Evolutionary conservation across 2,329 filamentous ascomycete genomes (phyloP), one percentile per base, ranked within the genome.

Genomic region (Alternaria arborescens): DNA sequence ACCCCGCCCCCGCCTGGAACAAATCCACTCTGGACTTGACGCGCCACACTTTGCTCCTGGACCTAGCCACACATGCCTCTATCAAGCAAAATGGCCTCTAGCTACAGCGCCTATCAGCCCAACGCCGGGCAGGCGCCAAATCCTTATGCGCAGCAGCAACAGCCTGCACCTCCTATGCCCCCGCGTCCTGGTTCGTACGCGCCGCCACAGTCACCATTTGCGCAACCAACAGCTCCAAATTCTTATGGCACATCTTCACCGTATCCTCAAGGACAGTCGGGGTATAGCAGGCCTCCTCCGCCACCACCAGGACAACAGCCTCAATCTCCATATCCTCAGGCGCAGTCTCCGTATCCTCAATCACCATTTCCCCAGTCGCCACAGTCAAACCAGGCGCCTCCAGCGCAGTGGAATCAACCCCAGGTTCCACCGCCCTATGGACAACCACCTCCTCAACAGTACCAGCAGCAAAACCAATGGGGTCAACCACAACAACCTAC

Each of bases 171-270:
- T 18, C 68, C 75, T 32, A 62, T 78, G 59, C 73, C 78, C 60
- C 68, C 67, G 24, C 75, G 77, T 52, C 76, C 77, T 30, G 75
- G 74, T 58, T 78, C 74, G 26, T 71, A 71, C 52, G 73, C 77
- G 40, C 73, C 76, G 42, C 77, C 79, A 43, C 78, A 80, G 60
- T 81, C 82, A 55, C 77, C 80, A 48, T 81, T 81, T 57, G 75
- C 80, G 42, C 80, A 80, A 58, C 71, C 73, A 6, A 52, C 52
- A 69, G 69, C 53, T 74, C 78, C 62, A 72, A 67, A 47, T 52
- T 71, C 58, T 41, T 84, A 84, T 72, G 75, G 69, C 40, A 52
- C 74, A 55, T 72, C 77, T 8, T 70, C 70, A 53, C 79, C 79
- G 3, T 78, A 78, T 61, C 73, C 75, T 52, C 74, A 76, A 60